Evolutionary conservation across 352 stramenopile species (phyloP).

Genomic region (Phytophthora hibernalis): DNA sequence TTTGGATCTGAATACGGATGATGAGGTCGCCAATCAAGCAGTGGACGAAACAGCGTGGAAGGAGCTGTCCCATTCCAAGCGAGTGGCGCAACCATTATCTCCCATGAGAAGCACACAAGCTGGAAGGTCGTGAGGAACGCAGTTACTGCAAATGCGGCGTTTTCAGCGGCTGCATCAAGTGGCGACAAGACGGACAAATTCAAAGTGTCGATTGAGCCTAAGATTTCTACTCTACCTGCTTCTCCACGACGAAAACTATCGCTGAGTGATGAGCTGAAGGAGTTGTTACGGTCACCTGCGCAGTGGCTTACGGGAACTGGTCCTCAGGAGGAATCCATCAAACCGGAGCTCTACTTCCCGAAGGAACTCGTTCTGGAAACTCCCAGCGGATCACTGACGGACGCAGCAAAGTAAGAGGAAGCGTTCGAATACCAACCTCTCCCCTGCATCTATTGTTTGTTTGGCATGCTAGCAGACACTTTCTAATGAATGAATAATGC

Average conservation of each 20-base stretch:
- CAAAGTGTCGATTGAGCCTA: conserved; percentile 51
- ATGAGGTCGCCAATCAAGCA: conserved; percentile 24
- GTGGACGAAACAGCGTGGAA: conserved; percentile 51
- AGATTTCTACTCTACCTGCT: conserved; percentile 8
- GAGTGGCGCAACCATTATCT: conserved; percentile 52
- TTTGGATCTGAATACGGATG: conserved; percentile 36
- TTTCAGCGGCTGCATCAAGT: conserved; percentile 15
- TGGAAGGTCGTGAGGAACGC: conserved; percentile 58
- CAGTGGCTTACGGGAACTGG: conserved; percentile 59
- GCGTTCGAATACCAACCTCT: background rate
- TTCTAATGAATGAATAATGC: conserved; percentile 21
- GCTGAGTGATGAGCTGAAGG: conserved; percentile 70
- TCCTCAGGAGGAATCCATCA: conserved; percentile 41
- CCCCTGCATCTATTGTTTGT: background rate
- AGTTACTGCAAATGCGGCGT: conserved; percentile 9
- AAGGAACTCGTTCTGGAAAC: conserved; percentile 50
- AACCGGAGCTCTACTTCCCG: conserved; percentile 65
- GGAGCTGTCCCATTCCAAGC: conserved; percentile 63
- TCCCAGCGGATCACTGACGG: conserved; percentile 1
- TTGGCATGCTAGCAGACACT: background rate
- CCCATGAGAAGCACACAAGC: conserved; percentile 61
- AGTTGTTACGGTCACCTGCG: conserved; percentile 62
- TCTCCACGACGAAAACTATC: conserved; percentile 56
- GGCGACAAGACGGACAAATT: conserved; percentile 25
- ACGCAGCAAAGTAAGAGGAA: conserved; percentile 3